phyloP scores from a whole-genome alignment of 139 green algal species.

The Chlorella ohadii region DNA sequence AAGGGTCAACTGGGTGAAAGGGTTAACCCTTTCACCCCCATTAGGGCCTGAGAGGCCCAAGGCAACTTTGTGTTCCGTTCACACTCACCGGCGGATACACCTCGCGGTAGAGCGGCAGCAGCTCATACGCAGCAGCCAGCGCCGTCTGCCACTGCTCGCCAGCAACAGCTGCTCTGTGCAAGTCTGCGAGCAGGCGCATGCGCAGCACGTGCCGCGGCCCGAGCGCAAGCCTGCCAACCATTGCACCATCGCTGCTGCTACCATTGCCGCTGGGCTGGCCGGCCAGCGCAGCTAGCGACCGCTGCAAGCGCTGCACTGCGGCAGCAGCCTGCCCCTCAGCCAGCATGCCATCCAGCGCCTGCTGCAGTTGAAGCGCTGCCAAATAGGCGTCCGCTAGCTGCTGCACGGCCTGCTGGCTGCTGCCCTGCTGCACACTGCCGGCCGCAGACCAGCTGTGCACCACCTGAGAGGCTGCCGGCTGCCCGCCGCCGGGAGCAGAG shows the following conservation, averaged over 20 bases:
- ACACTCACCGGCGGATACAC: conserved; percentile 56
- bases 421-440: neutral
- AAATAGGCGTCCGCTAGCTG: neutral
- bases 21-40: no score
- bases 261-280: neutral
- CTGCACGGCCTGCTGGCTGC: neutral
- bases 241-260: neutral
- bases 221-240: neutral
- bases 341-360: neutral
- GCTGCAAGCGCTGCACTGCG: conserved; percentile 24
- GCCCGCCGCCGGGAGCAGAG: neutral
- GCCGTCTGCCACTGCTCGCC: conserved; percentile 50
- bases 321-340: neutral
- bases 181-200: conserved; percentile 40
- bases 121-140: conserved; percentile 35
- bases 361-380: conserved; percentile 13
- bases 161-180: conserved; percentile 55
- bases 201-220: conserved; percentile 48
- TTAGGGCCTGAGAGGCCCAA: no score
- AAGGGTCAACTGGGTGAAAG: no score
- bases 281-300: neutral
- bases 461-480: neutral
- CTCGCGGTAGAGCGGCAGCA: conserved; percentile 52
- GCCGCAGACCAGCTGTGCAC: neutral
- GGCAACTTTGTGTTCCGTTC: no score